Base-by-base conservation (phyloP, 768 basidiomycete genomes). In the Tremella mesenterica region DNA sequence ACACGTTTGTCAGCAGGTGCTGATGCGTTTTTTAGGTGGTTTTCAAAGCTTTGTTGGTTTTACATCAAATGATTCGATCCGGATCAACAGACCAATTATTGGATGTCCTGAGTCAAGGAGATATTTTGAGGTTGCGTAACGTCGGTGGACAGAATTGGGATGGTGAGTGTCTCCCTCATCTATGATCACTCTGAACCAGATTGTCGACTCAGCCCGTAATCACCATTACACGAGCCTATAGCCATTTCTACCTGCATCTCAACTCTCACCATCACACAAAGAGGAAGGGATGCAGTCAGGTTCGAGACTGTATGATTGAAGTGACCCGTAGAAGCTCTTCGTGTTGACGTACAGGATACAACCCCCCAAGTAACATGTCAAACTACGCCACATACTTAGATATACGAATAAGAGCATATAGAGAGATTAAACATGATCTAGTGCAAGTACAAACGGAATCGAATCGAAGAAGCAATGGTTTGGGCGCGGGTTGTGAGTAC, bases 21-120 rank as follows among this genome's bases (percentile, higher is more conserved):
- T 54, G 20, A 36, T 31, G 23, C 4, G 0, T 20, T 20, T 43
- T 36, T 1, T 64, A 95, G 91, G 80, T 97, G 60, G 91, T 88
- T n/a, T 96, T 97, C 81, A 99, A 99, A 70, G 90, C 91, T 0
- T 77, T 97, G 61, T 85, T 99, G 63, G 88, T 93, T 3, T 77
- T 97, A 6, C 95, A 99, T 71, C 88, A 84, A 28, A 90, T 99
- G 88, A 87, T 97, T 70, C 83, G 95, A 25, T 89, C 88, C 57
- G 95, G 95, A n/a, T 80, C 87, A 2, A 95, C 92, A 5, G 91
- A 97, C 77, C 88, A 91, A 69, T 81, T 96, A 12, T 79, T 96
- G 18, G 77, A 81, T 12, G 85, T 90, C 73, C 80, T 97, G 33
- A 84, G 88, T 4, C 80, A 83, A 29, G 59, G 60, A 28, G 88